Percentiles rank a stretch among this genome's conserved stretches.
Conservation (phyloP, 305 asterid genomes). For the Fraxinus baroniana region DNA sequence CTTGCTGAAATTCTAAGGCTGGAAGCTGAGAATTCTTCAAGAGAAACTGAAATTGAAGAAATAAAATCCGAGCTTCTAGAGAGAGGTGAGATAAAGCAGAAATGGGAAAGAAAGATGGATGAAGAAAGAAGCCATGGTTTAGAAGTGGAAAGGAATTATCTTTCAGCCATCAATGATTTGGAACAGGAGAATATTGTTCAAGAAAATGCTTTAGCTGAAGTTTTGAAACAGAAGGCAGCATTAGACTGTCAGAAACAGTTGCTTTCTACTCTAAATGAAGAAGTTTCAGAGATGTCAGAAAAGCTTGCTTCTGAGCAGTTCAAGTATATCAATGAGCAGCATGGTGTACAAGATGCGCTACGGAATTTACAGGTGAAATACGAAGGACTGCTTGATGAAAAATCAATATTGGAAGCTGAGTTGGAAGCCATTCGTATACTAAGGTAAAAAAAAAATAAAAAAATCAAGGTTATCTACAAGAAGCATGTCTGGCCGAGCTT, state of each 20-base stretch:
- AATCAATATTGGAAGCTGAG: slow-evolving; percentile 80
- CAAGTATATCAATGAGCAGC: slow-evolving; percentile 37
- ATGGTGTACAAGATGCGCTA: slow-evolving; percentile 22
- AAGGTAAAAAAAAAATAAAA: slow-evolving; percentile 33
- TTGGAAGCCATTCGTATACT: slow-evolving; percentile 73
- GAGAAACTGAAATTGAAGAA: slow-evolving; percentile 55
- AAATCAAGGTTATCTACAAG: background rate
- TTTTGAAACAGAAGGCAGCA: slow-evolving; percentile 69
- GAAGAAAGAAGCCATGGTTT: slow-evolving; percentile 59
- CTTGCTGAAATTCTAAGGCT: slow-evolving; percentile 54
- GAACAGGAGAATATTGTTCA: slow-evolving; percentile 52
- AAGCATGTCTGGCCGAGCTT: background rate
- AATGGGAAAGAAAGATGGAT: slow-evolving; percentile 64
- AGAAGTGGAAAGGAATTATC: slow-evolving; percentile 49
- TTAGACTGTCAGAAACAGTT: slow-evolving; percentile 82
- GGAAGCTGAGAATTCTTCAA: slow-evolving; percentile 51
- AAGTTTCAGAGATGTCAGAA: slow-evolving; percentile 63
- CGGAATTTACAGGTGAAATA: slow-evolving; percentile 45
- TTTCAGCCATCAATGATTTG: slow-evolving; percentile 38
- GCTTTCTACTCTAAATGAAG: slow-evolving; percentile 59
- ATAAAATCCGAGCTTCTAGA: slow-evolving; percentile 58
- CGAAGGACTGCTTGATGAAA: slow-evolving; percentile 58
- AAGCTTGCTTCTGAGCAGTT: slow-evolving; percentile 45
- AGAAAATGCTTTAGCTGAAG: slow-evolving; percentile 47
- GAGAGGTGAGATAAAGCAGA: slow-evolving; percentile 62